Evolutionary conservation across 202 grass and related monocot genomes (phyloP), one percentile per base, ranked within the genome.

Genomic region (Eragrostis tef): DNA sequence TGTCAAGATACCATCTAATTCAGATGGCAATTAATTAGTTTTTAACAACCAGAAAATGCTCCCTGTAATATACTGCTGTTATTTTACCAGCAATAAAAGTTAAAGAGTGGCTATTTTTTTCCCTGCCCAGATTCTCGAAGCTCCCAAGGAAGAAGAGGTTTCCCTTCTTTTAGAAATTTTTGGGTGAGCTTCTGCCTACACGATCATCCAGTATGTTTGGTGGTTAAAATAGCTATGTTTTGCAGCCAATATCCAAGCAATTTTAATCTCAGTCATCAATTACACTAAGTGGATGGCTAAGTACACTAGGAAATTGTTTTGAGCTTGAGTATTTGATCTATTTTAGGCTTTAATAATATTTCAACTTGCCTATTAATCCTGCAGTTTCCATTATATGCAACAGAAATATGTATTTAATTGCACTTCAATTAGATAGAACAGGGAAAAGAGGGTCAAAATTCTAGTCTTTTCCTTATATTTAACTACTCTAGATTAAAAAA

Each of bases 141-240:
- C 91, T 85, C 96, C 96, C 46, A 93, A 84, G 56, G 96, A 99
- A 73, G 88, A 93, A 84, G 93, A 99, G 83, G 90, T 96, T 79
- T 87, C 93, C 58, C 85, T 99, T 77, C 96, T 99, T 71, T 85
- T 94, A 81, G 92, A 94, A 83, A 91, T 98, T 87, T 93, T 93
- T 4, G 74, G 96, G 96, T 94, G 76, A 77, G 76, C 78, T 67
- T 87, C 67, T 43, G 71, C 78, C 5, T 31, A 48, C 21, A 72
- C 54, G 13, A 66, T 77, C 31, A 67, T 57, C 67, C 27, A 64
- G 67, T 74, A 64, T 73, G 20, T 45, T 81, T 71, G 8, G 54
- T 64, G 14, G 45, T 24, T 42, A 19, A 60, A 68, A 19, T 48
- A 63, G 54, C 24, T 56, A 39, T 47, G 21, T 64, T 54, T 45